Evolutionary conservation across 352 stramenopile species (phyloP).

Genomic region (Stephanocyclus meneghinianus): DNA sequence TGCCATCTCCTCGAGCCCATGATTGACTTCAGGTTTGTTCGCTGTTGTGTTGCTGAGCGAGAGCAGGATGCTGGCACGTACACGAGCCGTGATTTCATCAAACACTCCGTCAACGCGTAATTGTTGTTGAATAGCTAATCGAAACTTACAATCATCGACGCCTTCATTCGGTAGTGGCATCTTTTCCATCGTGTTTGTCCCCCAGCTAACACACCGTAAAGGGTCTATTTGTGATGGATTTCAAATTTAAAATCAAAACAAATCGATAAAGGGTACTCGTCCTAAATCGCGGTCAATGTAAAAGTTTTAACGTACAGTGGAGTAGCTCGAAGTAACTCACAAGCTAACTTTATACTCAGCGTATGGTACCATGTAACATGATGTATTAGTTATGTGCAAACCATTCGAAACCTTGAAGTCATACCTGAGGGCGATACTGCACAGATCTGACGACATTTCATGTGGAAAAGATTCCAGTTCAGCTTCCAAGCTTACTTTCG

Average conservation of each 20-base stretch:
- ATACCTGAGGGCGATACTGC: not conserved
- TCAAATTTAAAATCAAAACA: not conserved
- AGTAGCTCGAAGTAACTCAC: too few species aligned
- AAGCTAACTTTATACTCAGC: too few species aligned
- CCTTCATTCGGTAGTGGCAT: not conserved
- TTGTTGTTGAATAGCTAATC: slow-evolving; percentile 39
- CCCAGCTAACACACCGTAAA: not conserved
- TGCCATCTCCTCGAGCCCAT: slow-evolving; percentile 28
- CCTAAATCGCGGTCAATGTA: too few species aligned
- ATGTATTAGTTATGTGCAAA: too few species aligned
- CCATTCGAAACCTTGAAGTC: too few species aligned
- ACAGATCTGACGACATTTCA: too few species aligned
- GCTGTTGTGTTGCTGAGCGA: slow-evolving; percentile 20
- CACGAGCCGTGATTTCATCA: slow-evolving; percentile 40
- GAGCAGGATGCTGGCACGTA: slow-evolving; percentile 33
- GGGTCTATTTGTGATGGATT: not conserved
- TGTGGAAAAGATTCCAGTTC: not conserved
- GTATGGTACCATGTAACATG: too few species aligned
- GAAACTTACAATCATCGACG: slow-evolving; percentile 13
- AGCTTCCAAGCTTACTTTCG: not conserved
- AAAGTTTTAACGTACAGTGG: too few species aligned
- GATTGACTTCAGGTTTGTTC: not conserved
- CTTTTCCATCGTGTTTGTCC: slow-evolving; percentile 9
- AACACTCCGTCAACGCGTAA: slow-evolving; percentile 37
- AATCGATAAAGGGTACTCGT: not conserved